Base-by-base conservation (phyloP, 225 moss, liverwort and hornwort genomes). In the Rhytidiadelphus loreus region DNA sequence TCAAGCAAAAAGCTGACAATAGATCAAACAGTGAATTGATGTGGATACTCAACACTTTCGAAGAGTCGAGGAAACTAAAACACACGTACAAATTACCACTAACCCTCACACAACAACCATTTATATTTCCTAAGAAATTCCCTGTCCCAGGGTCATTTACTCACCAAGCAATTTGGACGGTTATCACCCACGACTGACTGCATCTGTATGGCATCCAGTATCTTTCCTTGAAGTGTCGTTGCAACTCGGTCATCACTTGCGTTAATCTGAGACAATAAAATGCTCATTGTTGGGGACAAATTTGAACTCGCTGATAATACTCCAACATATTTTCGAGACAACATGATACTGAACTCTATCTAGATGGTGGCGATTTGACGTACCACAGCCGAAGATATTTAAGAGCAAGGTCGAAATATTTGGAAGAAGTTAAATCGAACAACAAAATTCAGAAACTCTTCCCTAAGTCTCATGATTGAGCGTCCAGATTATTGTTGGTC, bases 131-230 rank as follows among this genome's bases (percentile, higher is more conserved):
- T 63, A 53, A 74, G 72, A 43, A 29, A 82, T 41, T 39, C 32
- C 62, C 62, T 62, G 58, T 30, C 60, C 52, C 74, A 63, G 41
- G 26, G 13, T 63, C 52, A 16, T 30, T 52, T 26, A 81, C 93
- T 92, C 89, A 98, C 98, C 96, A 99, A 87, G 88, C 98, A 99
- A 92, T 99, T 99, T 66, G 98, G 98, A 92, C 96, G 93, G 79
- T 89, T 93, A 85, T 96, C 96, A 53, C 96, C 95, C 86, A 91
- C 92, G 72, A 99, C 97, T 65, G 97, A 96, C 89, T 92, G 96
- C 98, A 99, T 99, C 90, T 97, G 96, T 91, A 99, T 96, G 84
- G 98, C 97, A 93, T 99, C 95, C 65, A 97, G 88, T 94, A 99
- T 97, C 91, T 96, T 99, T 55, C 85, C 94, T 92, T 94, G 92